Evolutionary conservation across 805 yeast genomes (phyloP), one percentile per base, ranked within the genome.

Genomic region (Tetrapisispora fleetii): DNA sequence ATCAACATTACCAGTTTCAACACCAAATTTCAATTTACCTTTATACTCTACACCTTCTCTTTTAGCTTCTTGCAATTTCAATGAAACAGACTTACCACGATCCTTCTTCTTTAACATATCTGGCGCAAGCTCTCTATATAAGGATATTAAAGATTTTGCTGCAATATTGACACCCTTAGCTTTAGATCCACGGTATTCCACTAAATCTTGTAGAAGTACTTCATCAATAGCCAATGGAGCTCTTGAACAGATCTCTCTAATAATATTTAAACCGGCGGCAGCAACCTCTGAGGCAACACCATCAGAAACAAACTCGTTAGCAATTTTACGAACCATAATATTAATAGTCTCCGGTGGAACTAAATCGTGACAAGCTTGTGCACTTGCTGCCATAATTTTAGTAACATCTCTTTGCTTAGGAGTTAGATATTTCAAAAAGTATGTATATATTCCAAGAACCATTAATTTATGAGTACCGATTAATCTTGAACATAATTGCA

Each of bases 281-380:
- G 97, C 97, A 48, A 90, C 99, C 68, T 93, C 96, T 33, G 95
- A 81, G 16, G 97, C 89, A 37, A 93, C 99, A 75, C 99, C 99
- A 62, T 93, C 98, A 56, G 95, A 85, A 24, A 93, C 96, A 60
- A 93, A 93, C 68, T 93, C 99, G 68, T 93, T 95, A 1, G 99
- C 98, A 55, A 93, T 81, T 63, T 91, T 93, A 50, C 96, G 79
- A 10, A 93, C 82, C 56, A 93, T 80, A 45, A 83, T 82, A 41
- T 76, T 72, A 51, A 93, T 77, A 16, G 81, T 79, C 64, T 93
- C 99, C 6, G 99, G 99, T 24, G 99, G 99, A 8, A 93, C 96
- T 59, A 93, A 73, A 60, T 93, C 98, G 64, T 93, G 99, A 27
- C 95, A 78, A 0, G 98, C 88, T 72, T 93, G 99, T 0, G 99